Conservation (phyloP, 1,284 basidiomycete genomes). For the Ceratorhiza oryzae-sativae region DNA sequence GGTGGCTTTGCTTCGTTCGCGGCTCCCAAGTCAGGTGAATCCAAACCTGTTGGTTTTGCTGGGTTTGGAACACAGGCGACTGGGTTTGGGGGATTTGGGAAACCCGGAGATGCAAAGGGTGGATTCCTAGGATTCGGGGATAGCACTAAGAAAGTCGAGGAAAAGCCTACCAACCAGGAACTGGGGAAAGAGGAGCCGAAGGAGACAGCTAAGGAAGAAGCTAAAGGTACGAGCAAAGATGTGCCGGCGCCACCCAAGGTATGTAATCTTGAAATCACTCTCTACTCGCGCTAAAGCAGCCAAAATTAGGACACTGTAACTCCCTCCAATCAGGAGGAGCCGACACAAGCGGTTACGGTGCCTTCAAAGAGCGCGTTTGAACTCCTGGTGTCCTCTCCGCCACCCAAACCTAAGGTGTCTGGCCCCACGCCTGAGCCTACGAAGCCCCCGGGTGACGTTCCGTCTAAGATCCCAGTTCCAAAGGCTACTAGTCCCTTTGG, state of each 20-base stretch:
- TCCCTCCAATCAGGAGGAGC: not conserved
- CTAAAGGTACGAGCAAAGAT: not conserved
- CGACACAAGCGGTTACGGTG: not conserved
- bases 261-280: not conserved
- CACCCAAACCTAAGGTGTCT: constrained; percentile 27
- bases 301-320: not conserved
- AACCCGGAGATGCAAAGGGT: constrained; percentile 41
- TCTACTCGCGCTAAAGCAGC: not conserved
- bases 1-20: constrained; percentile 57
- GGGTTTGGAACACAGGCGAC: constrained; percentile 30
- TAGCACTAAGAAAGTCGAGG: not conserved
- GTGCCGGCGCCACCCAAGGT: not conserved
- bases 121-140: constrained; percentile 18
- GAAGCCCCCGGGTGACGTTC: not conserved
- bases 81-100: constrained; percentile 50
- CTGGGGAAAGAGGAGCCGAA: constrained; percentile 10
- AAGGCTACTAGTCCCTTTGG: not conserved
- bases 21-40: constrained; percentile 43
- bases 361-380: constrained; percentile 17
- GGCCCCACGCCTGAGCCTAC: not conserved
- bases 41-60: constrained; percentile 16
- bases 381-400: constrained; percentile 6
- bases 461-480: constrained; percentile 20
- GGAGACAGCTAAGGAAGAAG: not conserved
- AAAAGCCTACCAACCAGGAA: constrained; percentile 16